Evolutionary conservation across 495 filamentous ascomycete genomes (phyloP).

Genomic region (Neurospora cerealis): DNA sequence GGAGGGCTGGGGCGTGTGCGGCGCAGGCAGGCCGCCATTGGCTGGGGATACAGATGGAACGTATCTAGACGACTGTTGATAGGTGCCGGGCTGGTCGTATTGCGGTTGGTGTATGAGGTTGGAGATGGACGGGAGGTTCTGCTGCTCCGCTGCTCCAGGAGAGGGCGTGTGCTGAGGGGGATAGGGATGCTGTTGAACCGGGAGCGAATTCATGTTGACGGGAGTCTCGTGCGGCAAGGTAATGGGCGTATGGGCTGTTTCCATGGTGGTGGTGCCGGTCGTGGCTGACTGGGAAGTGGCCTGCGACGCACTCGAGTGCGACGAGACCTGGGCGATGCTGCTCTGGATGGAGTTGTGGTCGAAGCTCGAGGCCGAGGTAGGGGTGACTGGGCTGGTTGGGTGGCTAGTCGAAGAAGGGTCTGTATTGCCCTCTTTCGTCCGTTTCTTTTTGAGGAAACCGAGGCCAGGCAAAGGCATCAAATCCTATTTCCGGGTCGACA

Average conservation of each 20-base stretch:
- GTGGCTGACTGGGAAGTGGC: conserved; percentile 7
- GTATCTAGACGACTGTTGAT: conserved; percentile 12
- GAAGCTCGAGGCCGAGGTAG: conserved; percentile 37
- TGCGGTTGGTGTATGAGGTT: conserved; percentile 60
- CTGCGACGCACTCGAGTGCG: conserved; percentile 18
- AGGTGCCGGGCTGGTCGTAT: conserved; percentile 34
- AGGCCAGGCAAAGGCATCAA: conserved; percentile 54
- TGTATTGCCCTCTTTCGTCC: conserved; percentile 68
- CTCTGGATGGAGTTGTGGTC: conserved; percentile 19
- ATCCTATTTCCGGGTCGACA: conserved; percentile 9
- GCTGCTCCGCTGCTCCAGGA: conserved; percentile 29
- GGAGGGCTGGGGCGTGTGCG: conserved; percentile 1
- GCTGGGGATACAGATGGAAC: conserved; percentile 7
- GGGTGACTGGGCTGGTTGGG: conserved; percentile 51
- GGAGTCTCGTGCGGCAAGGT: neutral
- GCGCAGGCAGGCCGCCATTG: conserved; percentile 17
- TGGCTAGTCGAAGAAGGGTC: conserved; percentile 47
- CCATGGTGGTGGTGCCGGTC: neutral
- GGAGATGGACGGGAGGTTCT: conserved; percentile 57
- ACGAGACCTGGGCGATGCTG: conserved; percentile 9
- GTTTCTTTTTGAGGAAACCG: conserved; percentile 94
- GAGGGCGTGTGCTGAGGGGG: conserved; percentile 20
- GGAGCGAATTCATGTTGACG: conserved; percentile 25
- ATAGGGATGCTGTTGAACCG: conserved; percentile 25
- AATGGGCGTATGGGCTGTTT: neutral